phyloP scores from a whole-genome alignment of 257 asterid genomes.

The Plantago ovata region DNA sequence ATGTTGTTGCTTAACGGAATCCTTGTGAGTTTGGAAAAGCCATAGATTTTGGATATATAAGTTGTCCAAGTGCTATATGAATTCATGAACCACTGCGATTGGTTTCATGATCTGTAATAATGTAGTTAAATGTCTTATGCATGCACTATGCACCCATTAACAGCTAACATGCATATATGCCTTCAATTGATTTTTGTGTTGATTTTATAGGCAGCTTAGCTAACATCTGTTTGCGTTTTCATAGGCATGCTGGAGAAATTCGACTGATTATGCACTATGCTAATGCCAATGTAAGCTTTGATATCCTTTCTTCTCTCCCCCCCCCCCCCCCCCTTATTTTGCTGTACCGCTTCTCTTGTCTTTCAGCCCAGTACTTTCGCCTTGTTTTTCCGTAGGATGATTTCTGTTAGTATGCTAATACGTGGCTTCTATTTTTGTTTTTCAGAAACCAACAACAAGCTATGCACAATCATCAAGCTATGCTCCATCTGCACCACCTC shows the following conservation, averaged over 20 bases:
- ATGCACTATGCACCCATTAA: no score
- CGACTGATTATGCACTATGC: slow-evolving; percentile 81
- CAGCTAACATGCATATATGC: no score
- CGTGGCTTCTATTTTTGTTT: neutral
- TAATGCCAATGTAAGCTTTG: slow-evolving; percentile 58
- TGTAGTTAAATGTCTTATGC: no score
- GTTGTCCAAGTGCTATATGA: no score
- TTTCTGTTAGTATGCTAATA: neutral
- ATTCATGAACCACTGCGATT: no score
- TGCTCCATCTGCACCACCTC: slow-evolving; percentile 20
- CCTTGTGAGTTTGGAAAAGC: no score
- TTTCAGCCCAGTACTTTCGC: no score
- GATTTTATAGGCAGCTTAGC: slow-evolving; percentile 12
- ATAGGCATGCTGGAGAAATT: slow-evolving; percentile 91
- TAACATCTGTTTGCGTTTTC: slow-evolving; percentile 18
- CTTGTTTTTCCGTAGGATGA: neutral
- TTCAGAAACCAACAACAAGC: slow-evolving; percentile 36
- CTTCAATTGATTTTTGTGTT: no score
- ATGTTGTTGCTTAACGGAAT: no score
- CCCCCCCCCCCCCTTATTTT: no score
- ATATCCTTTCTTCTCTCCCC: neutral
- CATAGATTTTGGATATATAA: no score
- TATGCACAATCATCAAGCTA: slow-evolving; percentile 26
- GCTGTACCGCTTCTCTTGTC: neutral
- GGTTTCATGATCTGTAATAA: neutral